These are phyloP conservation scores for Auricularia cornea DNA, from an alignment of 768 basidiomycete genomes.

Conservation along the genomic window DNA sequence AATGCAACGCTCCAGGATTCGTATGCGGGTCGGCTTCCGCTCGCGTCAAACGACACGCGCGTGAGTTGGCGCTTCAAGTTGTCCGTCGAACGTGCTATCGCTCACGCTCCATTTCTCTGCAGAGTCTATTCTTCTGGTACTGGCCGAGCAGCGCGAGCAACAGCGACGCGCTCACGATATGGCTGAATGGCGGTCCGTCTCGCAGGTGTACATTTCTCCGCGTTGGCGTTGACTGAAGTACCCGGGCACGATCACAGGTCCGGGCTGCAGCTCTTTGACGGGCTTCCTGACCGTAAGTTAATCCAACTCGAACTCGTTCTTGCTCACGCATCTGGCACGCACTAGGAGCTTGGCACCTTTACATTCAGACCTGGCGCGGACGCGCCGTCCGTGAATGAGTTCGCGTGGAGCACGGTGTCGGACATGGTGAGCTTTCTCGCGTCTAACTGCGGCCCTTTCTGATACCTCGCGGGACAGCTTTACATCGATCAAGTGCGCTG, in stretches of 20 bases:
- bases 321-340: neutral
- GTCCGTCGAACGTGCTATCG: neutral
- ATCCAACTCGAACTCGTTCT: neutral
- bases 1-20: slow-evolving; percentile 2
- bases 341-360: slow-evolving; percentile 10
- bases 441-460: no score
- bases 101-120: neutral
- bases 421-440: slow-evolving; percentile 1
- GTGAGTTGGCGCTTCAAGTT: no score
- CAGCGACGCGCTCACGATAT: slow-evolving; percentile 2
- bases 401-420: slow-evolving; percentile 3
- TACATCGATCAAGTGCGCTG: slow-evolving; percentile 3
- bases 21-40: slow-evolving; percentile 1
- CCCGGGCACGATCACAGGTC: neutral
- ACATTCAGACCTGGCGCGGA: slow-evolving; percentile 8
- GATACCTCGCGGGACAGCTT: neutral
- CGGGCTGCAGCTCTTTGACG: neutral
- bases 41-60: neutral
- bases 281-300: neutral
- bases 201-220: no score
- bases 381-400: slow-evolving; percentile 2
- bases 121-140: slow-evolving; percentile 7
- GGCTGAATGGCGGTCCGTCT: slow-evolving; percentile 4
- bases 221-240: no score
- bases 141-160: slow-evolving; percentile 1